Evolutionary conservation across 2,329 filamentous ascomycete genomes (phyloP).

Genomic region (Fusarium aywerte): DNA sequence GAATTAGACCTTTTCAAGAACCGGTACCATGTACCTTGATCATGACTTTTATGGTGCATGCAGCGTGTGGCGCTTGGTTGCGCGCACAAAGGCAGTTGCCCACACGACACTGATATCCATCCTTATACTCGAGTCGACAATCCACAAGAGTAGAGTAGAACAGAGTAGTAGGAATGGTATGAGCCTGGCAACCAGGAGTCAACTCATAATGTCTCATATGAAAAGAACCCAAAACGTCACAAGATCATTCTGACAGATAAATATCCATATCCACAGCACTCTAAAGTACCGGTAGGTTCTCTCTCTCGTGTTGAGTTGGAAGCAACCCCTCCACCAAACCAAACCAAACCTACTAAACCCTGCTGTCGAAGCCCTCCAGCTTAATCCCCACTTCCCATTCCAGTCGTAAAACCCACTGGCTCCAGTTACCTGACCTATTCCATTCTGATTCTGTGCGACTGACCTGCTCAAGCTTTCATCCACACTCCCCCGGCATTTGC

Average conservation of each 20-base stretch:
- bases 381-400: conserved; percentile 41
- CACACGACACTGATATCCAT: conserved; percentile 33
- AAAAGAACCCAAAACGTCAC: background rate
- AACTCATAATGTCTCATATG: background rate
- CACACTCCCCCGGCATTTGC: conserved; percentile 33
- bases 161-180: background rate
- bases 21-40: background rate
- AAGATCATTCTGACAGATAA: background rate
- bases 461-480: conserved; percentile 42
- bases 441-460: conserved; percentile 37
- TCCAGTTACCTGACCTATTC: conserved; percentile 13
- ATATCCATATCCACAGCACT: background rate
- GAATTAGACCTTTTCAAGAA: background rate
- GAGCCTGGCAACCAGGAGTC: conserved; percentile 20
- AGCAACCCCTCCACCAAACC: conserved; percentile 11
- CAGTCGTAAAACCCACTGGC: conserved; percentile 40
- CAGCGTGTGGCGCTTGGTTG: conserved; percentile 33
- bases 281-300: background rate
- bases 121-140: background rate
- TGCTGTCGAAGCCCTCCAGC: conserved; percentile 42
- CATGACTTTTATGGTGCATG: background rate
- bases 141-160: background rate
- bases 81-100: conserved; percentile 32
- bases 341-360: conserved; percentile 24
- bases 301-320: background rate